Evolutionary conservation across 2,329 filamentous ascomycete species (phyloP).

Genomic region (Myotisia sp.): DNA sequence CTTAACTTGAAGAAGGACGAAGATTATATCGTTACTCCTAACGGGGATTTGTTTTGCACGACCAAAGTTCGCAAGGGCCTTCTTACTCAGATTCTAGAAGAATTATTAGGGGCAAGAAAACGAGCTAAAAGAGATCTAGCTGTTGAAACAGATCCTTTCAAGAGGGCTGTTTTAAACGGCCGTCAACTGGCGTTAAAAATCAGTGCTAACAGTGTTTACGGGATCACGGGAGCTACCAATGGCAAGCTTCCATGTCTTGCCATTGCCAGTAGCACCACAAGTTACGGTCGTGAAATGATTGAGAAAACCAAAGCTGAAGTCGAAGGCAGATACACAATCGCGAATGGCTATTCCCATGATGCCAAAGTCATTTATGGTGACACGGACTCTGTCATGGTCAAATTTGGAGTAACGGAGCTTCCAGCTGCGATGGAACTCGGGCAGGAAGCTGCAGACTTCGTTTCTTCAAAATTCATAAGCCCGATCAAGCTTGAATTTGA

Average conservation of each 20-base stretch:
- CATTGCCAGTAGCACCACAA: slow-evolving; percentile 93
- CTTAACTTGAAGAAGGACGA: slow-evolving; percentile 69
- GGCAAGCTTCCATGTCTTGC: slow-evolving; percentile 89
- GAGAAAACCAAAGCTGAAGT: slow-evolving; percentile 96
- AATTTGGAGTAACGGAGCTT: slow-evolving; percentile 82
- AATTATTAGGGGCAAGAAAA: slow-evolving; percentile 81
- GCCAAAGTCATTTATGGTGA: slow-evolving; percentile 97
- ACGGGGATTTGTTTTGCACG: slow-evolving; percentile 86
- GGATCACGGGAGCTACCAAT: slow-evolving; percentile 86
- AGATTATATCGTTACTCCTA: slow-evolving; percentile 92
- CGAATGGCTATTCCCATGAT: slow-evolving; percentile 87
- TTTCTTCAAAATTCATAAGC: slow-evolving; percentile 84
- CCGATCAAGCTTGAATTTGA: slow-evolving; percentile 99
- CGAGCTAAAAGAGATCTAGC: slow-evolving; percentile 83
- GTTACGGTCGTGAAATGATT: slow-evolving; percentile 97
- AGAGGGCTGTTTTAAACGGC: slow-evolving; percentile 94
- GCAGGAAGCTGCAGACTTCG: slow-evolving; percentile 76
- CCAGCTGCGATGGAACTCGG: slow-evolving; percentile 85
- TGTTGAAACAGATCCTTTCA: slow-evolving; percentile 84
- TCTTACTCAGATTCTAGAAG: slow-evolving; percentile 87
- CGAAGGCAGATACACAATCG: slow-evolving; percentile 74
- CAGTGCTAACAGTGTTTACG: slow-evolving; percentile 95
- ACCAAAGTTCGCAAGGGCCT: slow-evolving; percentile 79
- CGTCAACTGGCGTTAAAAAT: slow-evolving; percentile 91
- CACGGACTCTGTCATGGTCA: slow-evolving; percentile 99